Percentiles rank a stretch among this genome's conserved stretches.
Conservation (phyloP, 768 basidiomycete genomes). For the Galerina marginata region DNA sequence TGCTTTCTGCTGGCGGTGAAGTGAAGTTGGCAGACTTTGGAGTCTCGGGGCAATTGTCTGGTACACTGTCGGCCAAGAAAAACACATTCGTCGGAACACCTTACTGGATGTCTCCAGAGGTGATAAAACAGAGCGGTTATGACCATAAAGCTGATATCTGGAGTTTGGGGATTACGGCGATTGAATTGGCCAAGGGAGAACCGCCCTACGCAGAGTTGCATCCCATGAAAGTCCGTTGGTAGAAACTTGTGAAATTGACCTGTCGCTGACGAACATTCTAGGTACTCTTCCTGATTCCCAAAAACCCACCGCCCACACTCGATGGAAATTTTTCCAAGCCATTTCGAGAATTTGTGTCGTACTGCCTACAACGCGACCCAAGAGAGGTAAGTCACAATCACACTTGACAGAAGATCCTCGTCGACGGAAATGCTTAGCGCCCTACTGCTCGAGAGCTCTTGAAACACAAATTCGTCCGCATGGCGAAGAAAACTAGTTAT, state of each 20-base stretch:
- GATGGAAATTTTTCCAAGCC: constrained; percentile 91
- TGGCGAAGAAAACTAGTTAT: constrained; percentile 94
- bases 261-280: constrained; percentile 32
- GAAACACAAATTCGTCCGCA: constrained; percentile 94
- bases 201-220: constrained; percentile 98
- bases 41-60: constrained; percentile 95
- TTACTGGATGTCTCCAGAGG: constrained; percentile 99
- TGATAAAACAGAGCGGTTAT: constrained; percentile 99
- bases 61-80: constrained; percentile 92
- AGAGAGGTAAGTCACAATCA: constrained; percentile 64
- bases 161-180: constrained; percentile 96
- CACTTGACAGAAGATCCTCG: neutral
- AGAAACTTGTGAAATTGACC: neutral
- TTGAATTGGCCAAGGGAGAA: constrained; percentile 96
- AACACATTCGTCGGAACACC: constrained; percentile 98
- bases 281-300: constrained; percentile 98
- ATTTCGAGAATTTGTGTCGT: constrained; percentile 93
- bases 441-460: constrained; percentile 94
- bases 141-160: constrained; percentile 99
- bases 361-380: constrained; percentile 94
- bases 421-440: constrained; percentile 52
- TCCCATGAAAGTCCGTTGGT: constrained; percentile 88
- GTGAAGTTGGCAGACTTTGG: constrained; percentile 99
- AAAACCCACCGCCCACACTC: constrained; percentile 91
- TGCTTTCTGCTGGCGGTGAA: constrained; percentile 89